phyloP scores from a whole-genome alignment of 768 basidiomycete genomes.

The Agaricus bisporus region DNA sequence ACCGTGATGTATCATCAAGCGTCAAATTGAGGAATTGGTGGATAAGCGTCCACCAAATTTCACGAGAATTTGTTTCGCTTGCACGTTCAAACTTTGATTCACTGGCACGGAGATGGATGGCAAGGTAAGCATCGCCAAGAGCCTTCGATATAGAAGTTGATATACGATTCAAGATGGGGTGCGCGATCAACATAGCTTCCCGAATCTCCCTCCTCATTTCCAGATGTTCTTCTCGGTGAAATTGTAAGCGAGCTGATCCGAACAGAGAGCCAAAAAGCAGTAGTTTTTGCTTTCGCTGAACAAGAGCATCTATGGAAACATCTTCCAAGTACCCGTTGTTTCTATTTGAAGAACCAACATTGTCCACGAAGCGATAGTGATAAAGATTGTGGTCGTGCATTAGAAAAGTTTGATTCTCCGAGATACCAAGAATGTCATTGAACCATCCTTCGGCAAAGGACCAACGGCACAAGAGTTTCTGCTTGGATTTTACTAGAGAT shows the following conservation, averaged over 20 bases:
- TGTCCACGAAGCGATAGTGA: slow-evolving; percentile 59
- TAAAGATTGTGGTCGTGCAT: slow-evolving; percentile 55
- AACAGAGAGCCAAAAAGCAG: slow-evolving; percentile 73
- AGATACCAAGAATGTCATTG: slow-evolving; percentile 31
- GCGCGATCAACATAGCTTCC: slow-evolving; percentile 49
- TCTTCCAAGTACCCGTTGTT: slow-evolving; percentile 35
- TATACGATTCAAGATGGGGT: slow-evolving; percentile 36
- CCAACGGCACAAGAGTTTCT: slow-evolving; percentile 41
- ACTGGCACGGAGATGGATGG: slow-evolving; percentile 62
- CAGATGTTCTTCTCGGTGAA: slow-evolving; percentile 34
- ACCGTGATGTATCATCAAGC: slow-evolving; percentile 22
- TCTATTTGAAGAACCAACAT: slow-evolving; percentile 18
- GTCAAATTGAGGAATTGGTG: slow-evolving; percentile 38
- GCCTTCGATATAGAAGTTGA: slow-evolving; percentile 36
- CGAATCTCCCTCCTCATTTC: slow-evolving; percentile 43
- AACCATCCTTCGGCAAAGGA: slow-evolving; percentile 47
- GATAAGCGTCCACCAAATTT: slow-evolving; percentile 55
- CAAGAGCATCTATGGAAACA: slow-evolving; percentile 39
- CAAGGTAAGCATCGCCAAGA: slow-evolving; percentile 48
- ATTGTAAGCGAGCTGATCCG: slow-evolving; percentile 62
- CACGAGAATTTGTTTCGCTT: slow-evolving; percentile 34
- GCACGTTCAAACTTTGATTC: slow-evolving; percentile 55
- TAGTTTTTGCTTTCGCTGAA: slow-evolving; percentile 37
- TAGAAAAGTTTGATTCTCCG: slow-evolving; percentile 31
- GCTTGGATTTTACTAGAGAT: slow-evolving; percentile 26